Conservation (phyloP, 2,329 filamentous ascomycete species). For the Fusarium robinianum region DNA sequence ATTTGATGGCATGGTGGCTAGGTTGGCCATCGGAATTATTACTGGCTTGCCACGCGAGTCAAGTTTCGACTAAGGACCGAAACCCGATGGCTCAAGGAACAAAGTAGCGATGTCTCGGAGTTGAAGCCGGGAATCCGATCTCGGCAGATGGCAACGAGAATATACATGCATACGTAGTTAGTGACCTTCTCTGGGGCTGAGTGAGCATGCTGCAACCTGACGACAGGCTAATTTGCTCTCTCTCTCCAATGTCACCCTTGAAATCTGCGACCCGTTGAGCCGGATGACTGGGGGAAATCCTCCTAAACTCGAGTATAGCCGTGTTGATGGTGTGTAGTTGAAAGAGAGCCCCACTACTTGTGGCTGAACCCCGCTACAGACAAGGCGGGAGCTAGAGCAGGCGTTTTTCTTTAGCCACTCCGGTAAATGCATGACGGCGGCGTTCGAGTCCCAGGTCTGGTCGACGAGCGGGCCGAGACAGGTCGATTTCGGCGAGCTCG, state of each 20-base stretch:
- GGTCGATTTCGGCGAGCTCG: slow-evolving; percentile 22
- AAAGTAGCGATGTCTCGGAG: background rate
- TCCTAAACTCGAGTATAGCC: slow-evolving; percentile 21
- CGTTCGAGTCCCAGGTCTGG: slow-evolving; percentile 10
- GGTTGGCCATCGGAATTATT: slow-evolving; percentile 2
- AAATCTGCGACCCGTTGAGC: too few relatives aligned
- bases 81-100: background rate
- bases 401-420: slow-evolving; percentile 31
- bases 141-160: too few relatives aligned
- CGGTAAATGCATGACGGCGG: slow-evolving; percentile 38
- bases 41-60: slow-evolving; percentile 21
- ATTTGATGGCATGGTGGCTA: too few relatives aligned
- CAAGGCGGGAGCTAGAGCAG: slow-evolving; percentile 40
- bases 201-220: too few relatives aligned
- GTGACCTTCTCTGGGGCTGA: too few relatives aligned
- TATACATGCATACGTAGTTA: too few relatives aligned
- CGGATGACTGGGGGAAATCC: background rate
- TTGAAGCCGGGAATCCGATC: too few relatives aligned
- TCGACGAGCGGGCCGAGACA: slow-evolving; percentile 17
- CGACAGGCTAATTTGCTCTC: too few relatives aligned
- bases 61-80: slow-evolving; percentile 2
- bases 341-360: slow-evolving; percentile 31
- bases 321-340: slow-evolving; percentile 38
- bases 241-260: too few relatives aligned
- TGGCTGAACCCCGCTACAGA: slow-evolving; percentile 21